Evolutionary conservation across 73 alveolate genomes (phyloP), one percentile per base, ranked within the genome.

Genomic region (Paraurostyla sp.): DNA sequence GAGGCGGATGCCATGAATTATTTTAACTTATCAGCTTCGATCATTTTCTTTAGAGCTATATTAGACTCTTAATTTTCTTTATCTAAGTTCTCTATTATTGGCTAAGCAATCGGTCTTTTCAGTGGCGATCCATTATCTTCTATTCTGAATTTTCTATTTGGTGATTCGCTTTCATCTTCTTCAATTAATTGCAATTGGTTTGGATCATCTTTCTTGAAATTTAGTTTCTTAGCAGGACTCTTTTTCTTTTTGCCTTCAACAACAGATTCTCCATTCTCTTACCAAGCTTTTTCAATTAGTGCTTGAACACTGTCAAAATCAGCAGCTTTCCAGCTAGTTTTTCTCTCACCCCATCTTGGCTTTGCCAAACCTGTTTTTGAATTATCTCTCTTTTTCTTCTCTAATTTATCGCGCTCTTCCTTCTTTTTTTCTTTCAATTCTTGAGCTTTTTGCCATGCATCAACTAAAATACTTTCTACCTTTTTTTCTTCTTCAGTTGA

Each of bases 361-460:
- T 65, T 65, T 3, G 58, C 82, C 6, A 65, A 40, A 7, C 82
- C 82, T 38, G 29, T 65, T 58, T 65, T 65, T 3, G 82, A 65
- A n/a, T 65, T 65, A 38, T 58, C 41, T 40, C 82, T 65, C 16
- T n/a, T n/a, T n/a, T n/a, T n/a, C n/a, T 38, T 2, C 58, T 65
- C 13, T 0, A 35, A n/a, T 38, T 65, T 65, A n/a, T 65, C 82
- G 23, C 82, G 7, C 38, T 65, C 82, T 22, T 73, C 71, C 29
- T 48, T 30, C 32, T 71, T 73, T 35, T 73, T 11, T 50, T 73
- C 7, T 50, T 73, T 73, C 23, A 73, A 43, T 35, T 73, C 87
- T 50, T 73, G 71, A 45, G 87, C 87, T 33, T 45, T 73, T 35
- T 73, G 18, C 87, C 87, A 73, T 13, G 59, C 87, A 73, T 73